Percentiles rank a stretch among this genome's conserved stretches.
phyloP scores from a whole-genome alignment of 805 yeast species.

The Schwanniomyces polymorphus region DNA sequence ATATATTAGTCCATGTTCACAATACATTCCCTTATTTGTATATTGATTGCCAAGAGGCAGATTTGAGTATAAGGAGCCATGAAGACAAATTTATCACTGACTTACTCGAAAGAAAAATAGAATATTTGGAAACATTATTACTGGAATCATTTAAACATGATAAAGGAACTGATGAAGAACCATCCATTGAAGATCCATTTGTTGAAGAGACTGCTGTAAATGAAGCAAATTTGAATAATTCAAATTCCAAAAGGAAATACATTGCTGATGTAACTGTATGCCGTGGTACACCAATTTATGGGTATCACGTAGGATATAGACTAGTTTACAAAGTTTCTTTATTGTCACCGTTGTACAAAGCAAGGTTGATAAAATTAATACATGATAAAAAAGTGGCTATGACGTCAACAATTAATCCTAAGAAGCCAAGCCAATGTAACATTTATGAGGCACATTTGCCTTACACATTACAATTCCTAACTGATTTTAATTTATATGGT shows the following conservation, averaged over 20 bases:
- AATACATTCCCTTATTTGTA: conserved; percentile 82
- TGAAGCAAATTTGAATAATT: not conserved
- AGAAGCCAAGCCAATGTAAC: conserved; percentile 2
- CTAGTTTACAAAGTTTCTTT: conserved; percentile 68
- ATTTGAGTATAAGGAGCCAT: conserved; percentile 12
- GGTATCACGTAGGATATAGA: conserved; percentile 68
- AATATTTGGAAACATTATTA: conserved; percentile 45
- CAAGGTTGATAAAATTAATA: conserved; percentile 52
- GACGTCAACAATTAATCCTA: not conserved
- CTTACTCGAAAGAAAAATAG: conserved; percentile 24
- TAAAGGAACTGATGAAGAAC: conserved; percentile 11
- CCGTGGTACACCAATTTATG: conserved; percentile 81
- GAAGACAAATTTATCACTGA: not conserved
- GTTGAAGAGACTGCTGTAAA: not conserved
- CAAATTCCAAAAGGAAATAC: conserved; percentile 29
- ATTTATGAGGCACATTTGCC: conserved; percentile 81
- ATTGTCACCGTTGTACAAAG: conserved; percentile 58
- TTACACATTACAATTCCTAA: conserved; percentile 68
- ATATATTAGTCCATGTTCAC: conserved; percentile 67
- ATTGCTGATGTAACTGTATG: conserved; percentile 65
- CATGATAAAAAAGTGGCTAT: conserved; percentile 19
- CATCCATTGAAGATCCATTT: conserved; percentile 2
- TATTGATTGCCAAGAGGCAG: conserved; percentile 53
- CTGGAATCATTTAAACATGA: conserved; percentile 34
- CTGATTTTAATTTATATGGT: conserved; percentile 83